Evolutionary conservation across 768 basidiomycete genomes (phyloP), one percentile per base, ranked within the genome.

Genomic region (Cystoderma amianthinum): DNA sequence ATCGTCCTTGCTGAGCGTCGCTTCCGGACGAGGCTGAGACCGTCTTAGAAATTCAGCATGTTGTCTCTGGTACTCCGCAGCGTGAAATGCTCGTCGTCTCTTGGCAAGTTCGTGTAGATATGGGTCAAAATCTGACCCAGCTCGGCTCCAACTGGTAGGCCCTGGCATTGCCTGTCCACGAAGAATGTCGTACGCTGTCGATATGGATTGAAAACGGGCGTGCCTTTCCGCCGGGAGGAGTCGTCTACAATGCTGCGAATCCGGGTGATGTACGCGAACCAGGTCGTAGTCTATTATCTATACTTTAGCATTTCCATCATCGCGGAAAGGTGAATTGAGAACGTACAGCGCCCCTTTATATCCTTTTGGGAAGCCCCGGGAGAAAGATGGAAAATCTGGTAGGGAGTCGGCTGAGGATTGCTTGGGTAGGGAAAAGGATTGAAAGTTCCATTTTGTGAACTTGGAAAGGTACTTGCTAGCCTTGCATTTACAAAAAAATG

Each of bases 381-480:
- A 2, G 74, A 61, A 3, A 87, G 68, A 52, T 85, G 84, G 53
- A 87, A 87, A 41, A 87, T 84, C 58, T 87, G 77, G 56, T 82
- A 65, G 1, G 84, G 80, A 1, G 79, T 75, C 9, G 84, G 83
- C 36, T 67, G 67, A 0, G 68, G 45, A 43, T 74, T 58, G 3
- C 48, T 51, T 0, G 84, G 84, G 40, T 74, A 86, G 0, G 79
- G 76, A 36, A 47, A 62, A n/a, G n/a, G n/a, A n/a, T n/a, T n/a
- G n/a, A n/a, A n/a, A n/a, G n/a, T n/a, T n/a, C n/a, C n/a, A n/a
- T n/a, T n/a, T n/a, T n/a, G n/a, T n/a, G n/a, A n/a, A n/a, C n/a
- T n/a, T n/a, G n/a, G n/a, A n/a, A n/a, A n/a, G n/a, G n/a, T n/a
- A n/a, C n/a, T n/a, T n/a, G n/a, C n/a, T n/a, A n/a, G n/a, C n/a